Base-by-base conservation (phyloP, 2,329 filamentous ascomycete species). In the Knoxdaviesia capensis region DNA sequence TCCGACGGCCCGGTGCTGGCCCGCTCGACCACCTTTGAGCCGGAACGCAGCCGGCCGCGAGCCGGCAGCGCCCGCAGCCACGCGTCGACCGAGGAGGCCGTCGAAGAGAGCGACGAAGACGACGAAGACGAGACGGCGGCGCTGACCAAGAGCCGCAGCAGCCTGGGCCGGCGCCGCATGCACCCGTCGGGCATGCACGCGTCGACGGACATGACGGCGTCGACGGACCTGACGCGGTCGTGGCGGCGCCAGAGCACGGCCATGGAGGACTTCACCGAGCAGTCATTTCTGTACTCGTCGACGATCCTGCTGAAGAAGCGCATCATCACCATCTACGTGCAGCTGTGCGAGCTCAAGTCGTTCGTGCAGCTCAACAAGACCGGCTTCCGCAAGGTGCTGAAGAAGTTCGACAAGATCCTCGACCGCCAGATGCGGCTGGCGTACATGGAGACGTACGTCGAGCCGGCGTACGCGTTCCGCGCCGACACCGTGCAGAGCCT, bases 381-480 rank as follows among this genome's bases (percentile, higher is more conserved):
- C 0, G 90, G 90, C 8, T 98, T 98, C 61, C 75, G 79, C 53
- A 98, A 98, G 61, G 87, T 93, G 1, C 63, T 96, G 50, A 98
- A 98, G 63, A 98, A 98, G 59, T 98, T 90, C 54, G 90, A 98
- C 68, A 98, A 98, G 66, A 96, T 82, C 44, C 63, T 94, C 44
- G 80, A 94, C 58, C 78, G 79, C 48, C 78, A 78, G 51, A 65
- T 96, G 43, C 86, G 88, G 49, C 65, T 72, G 9, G 64, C 69
- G 38, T 98, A 94, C 56, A 75, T 94, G 58, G 69, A 74, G 43
- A 63, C 73, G 32, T 68, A 72, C 34, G 85, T 98, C 42, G 74
- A 82, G 44, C 66, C 77, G 1, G 81, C 87, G 1, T 83, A 90
- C 51, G 80, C 86, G 1, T 98, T 98, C 61, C 72, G 72, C 40